A percentile compares a stretch with the other conserved stretches of the same genome.
These are phyloP conservation scores for Fusarium palustre DNA, from an alignment of 2,329 filamentous ascomycete species.

Conservation along the genomic window DNA sequence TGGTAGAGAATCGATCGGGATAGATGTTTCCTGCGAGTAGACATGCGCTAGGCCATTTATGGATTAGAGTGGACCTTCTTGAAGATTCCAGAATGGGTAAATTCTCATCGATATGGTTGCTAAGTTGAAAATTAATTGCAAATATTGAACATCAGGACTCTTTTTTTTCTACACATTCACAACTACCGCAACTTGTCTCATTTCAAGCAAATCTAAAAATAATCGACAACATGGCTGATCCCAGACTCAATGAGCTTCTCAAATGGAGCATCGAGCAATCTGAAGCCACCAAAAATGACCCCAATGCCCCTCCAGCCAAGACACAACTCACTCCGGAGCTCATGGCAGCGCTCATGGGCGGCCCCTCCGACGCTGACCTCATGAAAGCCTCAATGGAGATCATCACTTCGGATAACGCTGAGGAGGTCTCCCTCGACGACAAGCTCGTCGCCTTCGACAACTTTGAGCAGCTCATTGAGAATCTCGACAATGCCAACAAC, in stretches of 20 bases:
- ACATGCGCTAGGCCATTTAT: conserved; percentile 45
- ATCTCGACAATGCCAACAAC: conserved; percentile 97
- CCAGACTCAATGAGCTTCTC: conserved; percentile 78
- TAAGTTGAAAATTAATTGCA: conserved; percentile 32
- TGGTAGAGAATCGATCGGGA: conserved; percentile 16
- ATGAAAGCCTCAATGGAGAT: conserved; percentile 88
- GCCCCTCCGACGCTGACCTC: conserved; percentile 88
- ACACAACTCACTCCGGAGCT: conserved; percentile 73
- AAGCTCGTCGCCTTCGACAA: conserved; percentile 92
- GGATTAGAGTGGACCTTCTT: conserved; percentile 49
- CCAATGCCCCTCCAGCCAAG: conserved; percentile 49
- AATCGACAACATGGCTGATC: conserved; percentile 59
- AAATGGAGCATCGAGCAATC: conserved; percentile 77
- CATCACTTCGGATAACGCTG: conserved; percentile 71
- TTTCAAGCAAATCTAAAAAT: neutral
- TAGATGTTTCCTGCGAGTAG: conserved; percentile 26
- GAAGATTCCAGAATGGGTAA: conserved; percentile 58
- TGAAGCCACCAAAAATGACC: conserved; percentile 48
- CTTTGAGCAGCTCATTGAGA: conserved; percentile 91
- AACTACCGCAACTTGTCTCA: conserved; percentile 4
- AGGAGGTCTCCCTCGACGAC: conserved; percentile 74
- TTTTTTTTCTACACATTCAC: conserved; percentile 1
- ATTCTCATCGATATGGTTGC: conserved; percentile 39
- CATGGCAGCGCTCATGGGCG: conserved; percentile 82
- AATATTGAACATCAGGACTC: conserved; percentile 22